Percentiles rank a stretch among this genome's conserved stretches.
phyloP scores from a whole-genome alignment of 768 basidiomycete genomes.

The Saitozyma podzolica region DNA sequence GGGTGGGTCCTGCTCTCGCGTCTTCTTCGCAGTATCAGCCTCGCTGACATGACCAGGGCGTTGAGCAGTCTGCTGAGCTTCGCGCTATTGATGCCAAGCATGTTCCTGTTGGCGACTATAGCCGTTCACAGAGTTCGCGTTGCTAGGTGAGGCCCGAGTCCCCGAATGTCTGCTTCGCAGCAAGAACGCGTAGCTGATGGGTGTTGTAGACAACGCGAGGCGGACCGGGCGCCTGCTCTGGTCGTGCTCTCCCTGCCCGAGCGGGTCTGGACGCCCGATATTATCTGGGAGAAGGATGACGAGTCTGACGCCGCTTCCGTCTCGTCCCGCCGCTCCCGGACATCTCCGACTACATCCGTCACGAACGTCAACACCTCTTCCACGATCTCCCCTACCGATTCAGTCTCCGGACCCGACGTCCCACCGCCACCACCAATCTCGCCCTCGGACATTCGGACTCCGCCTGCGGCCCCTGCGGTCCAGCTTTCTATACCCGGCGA shows the following conservation, averaged over 20 bases:
- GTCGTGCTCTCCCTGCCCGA: slow-evolving; percentile 50
- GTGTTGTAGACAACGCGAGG: slow-evolving; percentile 60
- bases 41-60: slow-evolving; percentile 37
- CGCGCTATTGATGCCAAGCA: slow-evolving; percentile 84
- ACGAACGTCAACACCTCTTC: neutral
- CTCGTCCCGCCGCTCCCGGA: neutral
- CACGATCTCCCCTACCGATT: too few relatives aligned
- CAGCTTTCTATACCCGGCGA: neutral
- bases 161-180: slow-evolving; percentile 65
- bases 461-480: neutral
- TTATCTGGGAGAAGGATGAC: slow-evolving; percentile 52
- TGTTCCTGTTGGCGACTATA: slow-evolving; percentile 83
- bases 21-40: neutral
- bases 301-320: slow-evolving; percentile 10
- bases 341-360: neutral
- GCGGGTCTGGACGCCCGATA: slow-evolving; percentile 50
- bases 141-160: slow-evolving; percentile 64
- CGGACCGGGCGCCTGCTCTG: slow-evolving; percentile 57
- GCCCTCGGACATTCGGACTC: slow-evolving; percentile 20
- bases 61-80: slow-evolving; percentile 58
- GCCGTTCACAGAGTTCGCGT: slow-evolving; percentile 80
- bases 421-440: slow-evolving; percentile 32
- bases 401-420: neutral
- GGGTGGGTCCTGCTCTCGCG: slow-evolving; percentile 26
- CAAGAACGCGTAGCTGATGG: slow-evolving; percentile 61